These are phyloP conservation scores for Cicer cuneatum DNA, from an alignment of 306 rosid genomes.

Conservation along the genomic window DNA sequence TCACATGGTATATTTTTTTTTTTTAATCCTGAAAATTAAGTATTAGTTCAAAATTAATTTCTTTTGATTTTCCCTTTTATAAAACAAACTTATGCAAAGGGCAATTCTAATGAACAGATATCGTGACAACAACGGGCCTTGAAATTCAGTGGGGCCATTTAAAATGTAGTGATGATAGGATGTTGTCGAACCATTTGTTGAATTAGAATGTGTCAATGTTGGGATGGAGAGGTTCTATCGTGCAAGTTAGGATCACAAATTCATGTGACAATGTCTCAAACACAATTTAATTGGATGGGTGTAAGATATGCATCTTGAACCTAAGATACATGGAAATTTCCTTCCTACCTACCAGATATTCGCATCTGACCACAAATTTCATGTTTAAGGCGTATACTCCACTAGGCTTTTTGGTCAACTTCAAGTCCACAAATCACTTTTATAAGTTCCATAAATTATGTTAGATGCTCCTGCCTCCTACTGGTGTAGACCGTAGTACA, in stretches of 20 bases:
- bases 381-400: slow-evolving; percentile 10
- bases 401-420: not conserved
- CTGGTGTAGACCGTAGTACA: not conserved
- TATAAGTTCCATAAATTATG: not conserved
- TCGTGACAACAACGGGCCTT: slow-evolving; percentile 41
- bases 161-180: slow-evolving; percentile 17
- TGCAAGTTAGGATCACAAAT: slow-evolving; percentile 41
- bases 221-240: slow-evolving; percentile 35
- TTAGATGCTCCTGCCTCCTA: not conserved
- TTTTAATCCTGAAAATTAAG: not conserved
- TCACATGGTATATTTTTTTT: too few species aligned
- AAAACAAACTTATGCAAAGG: slow-evolving; percentile 34
- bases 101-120: slow-evolving; percentile 34
- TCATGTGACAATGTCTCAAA: slow-evolving; percentile 45
- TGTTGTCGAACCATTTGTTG: slow-evolving; percentile 38
- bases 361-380: slow-evolving; percentile 32
- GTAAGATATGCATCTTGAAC: slow-evolving; percentile 27
- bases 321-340: slow-evolving; percentile 40
- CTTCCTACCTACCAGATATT: slow-evolving; percentile 44
- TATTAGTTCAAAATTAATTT: not conserved
- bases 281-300: slow-evolving; percentile 19
- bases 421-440: slow-evolving; percentile 11
- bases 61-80: not conserved
- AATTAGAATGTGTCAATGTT: slow-evolving; percentile 40
- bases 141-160: slow-evolving; percentile 37